These are phyloP conservation scores for Chalciporus piperatus DNA, from an alignment of 768 basidiomycete species.

Conservation along the genomic window DNA sequence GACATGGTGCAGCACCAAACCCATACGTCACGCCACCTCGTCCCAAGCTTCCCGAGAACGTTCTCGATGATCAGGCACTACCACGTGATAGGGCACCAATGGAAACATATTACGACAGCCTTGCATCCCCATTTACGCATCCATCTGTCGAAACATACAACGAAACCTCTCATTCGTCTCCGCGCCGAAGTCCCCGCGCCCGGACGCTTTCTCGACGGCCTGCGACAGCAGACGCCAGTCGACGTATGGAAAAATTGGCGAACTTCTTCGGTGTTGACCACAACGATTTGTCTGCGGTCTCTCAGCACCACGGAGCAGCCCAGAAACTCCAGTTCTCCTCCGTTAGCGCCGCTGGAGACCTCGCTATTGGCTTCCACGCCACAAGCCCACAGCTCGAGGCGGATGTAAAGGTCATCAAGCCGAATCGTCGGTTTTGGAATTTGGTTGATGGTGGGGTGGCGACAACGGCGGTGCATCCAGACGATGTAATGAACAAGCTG, in stretches of 20 bases:
- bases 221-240: conserved; percentile 2
- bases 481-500: conserved; percentile 43
- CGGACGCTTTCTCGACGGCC: neutral
- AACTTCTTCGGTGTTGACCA: conserved; percentile 16
- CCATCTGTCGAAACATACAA: neutral
- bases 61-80: neutral
- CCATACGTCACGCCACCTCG: neutral
- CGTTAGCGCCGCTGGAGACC: conserved; percentile 2
- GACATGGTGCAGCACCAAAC: neutral
- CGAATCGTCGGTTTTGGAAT: conserved; percentile 39
- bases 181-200: neutral
- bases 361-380: neutral
- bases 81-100: neutral
- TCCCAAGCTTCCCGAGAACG: neutral
- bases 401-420: conserved; percentile 39
- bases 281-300: conserved; percentile 1
- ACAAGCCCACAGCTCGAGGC: conserved; percentile 22
- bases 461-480: conserved; percentile 36
- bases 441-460: conserved; percentile 28
- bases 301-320: neutral
- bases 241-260: conserved; percentile 15
- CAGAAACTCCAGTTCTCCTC: neutral
- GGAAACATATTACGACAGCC: neutral
- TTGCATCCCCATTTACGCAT: neutral
- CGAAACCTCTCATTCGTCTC: neutral